A percentile compares a stretch with the other conserved stretches of the same genome.
phyloP scores from a whole-genome alignment of 2,329 filamentous ascomycete genomes.

The Fusarium praegraminearum region DNA sequence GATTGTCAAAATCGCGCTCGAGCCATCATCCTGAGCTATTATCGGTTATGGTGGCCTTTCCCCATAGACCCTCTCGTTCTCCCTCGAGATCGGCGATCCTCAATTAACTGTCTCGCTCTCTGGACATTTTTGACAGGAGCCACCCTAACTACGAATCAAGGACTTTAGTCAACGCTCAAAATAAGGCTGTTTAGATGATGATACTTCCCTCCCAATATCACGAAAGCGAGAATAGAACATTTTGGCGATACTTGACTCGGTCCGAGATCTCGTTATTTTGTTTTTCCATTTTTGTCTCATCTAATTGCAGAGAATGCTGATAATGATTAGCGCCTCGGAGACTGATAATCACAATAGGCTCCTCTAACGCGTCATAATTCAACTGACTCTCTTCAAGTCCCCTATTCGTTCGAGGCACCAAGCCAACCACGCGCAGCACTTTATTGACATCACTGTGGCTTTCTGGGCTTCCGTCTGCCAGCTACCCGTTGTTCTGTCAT shows the following conservation, averaged over 20 bases:
- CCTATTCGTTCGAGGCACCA: conserved; percentile 40
- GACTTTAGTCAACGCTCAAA: conserved; percentile 12
- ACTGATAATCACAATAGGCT: conserved; percentile 15
- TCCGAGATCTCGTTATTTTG: neutral
- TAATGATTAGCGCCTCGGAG: conserved; percentile 1
- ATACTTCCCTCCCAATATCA: conserved; percentile 14
- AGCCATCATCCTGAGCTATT: conserved; percentile 32
- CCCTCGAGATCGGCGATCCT: conserved; percentile 44
- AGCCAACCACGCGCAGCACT: conserved; percentile 35
- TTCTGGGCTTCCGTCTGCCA: conserved; percentile 12
- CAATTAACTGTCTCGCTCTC: conserved; percentile 20
- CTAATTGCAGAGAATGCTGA: neutral
- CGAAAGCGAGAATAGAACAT: neutral
- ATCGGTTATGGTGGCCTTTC: conserved; percentile 15
- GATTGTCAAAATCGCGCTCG: conserved; percentile 25
- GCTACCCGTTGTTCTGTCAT: conserved; percentile 19
- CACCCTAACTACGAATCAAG: conserved; percentile 10
- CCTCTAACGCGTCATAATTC: conserved; percentile 24
- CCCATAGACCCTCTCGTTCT: conserved; percentile 31
- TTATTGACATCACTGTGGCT: conserved; percentile 46
- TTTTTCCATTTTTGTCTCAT: neutral
- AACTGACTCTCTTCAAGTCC: conserved; percentile 31
- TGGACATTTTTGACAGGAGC: conserved; percentile 23
- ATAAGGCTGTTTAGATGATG: conserved; percentile 12
- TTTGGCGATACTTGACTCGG: neutral